phyloP scores from a whole-genome alignment of 257 asterid genomes.

The Solanum boliviense region DNA sequence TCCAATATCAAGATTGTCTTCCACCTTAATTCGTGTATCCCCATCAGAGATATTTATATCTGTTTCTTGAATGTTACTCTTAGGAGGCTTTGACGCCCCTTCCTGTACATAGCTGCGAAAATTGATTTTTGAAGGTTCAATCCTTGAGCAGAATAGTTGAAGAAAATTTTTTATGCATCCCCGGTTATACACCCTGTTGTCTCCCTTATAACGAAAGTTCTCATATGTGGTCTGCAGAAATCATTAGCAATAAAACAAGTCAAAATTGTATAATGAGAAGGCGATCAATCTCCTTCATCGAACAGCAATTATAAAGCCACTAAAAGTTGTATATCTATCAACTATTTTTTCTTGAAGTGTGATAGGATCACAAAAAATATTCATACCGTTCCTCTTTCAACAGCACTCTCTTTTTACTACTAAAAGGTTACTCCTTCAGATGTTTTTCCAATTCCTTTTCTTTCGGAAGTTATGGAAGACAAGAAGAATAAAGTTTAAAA shows the following conservation, averaged over 20 bases:
- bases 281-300: neutral
- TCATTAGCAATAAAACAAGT: neutral
- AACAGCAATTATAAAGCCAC: neutral
- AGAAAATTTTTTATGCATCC: conserved; percentile 21
- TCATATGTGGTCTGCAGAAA: conserved; percentile 59
- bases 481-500: neutral
- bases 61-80: neutral
- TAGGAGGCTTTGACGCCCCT: conserved; percentile 6
- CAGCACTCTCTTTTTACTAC: neutral
- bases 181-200: conserved; percentile 20
- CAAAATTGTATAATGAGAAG: neutral
- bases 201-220: conserved; percentile 34
- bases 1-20: conserved; percentile 33
- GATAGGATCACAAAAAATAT: neutral
- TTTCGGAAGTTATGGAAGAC: neutral
- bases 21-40: conserved; percentile 25
- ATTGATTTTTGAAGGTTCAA: conserved; percentile 16
- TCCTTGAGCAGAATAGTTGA: conserved; percentile 29
- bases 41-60: neutral
- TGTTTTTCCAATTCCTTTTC: neutral
- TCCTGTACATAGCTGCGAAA: conserved; percentile 19
- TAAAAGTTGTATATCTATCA: neutral
- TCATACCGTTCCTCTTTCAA: neutral
- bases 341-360: neutral
- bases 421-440: neutral